Evolutionary conservation across 352 stramenopile species (phyloP).

Genomic region (Pythium pyrilobum): DNA sequence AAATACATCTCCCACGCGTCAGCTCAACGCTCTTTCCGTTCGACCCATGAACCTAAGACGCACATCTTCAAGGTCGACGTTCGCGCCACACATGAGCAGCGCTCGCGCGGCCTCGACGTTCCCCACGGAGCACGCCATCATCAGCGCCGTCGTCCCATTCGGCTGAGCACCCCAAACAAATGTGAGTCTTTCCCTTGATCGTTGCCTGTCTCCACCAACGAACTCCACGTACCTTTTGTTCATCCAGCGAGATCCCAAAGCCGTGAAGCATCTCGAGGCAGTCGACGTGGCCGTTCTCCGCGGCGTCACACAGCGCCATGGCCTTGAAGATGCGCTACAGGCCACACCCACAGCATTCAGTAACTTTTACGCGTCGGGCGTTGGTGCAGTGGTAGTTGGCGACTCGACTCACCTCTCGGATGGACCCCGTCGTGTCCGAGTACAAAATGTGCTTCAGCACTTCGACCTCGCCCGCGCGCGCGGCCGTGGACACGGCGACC

Average conservation of each 20-base stretch:
- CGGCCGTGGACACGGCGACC: conserved; percentile 64
- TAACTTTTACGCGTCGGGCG: too few species aligned
- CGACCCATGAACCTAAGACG: too few species aligned
- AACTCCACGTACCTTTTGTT: conserved; percentile 59
- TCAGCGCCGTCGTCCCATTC: conserved; percentile 71
- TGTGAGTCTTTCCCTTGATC: too few species aligned
- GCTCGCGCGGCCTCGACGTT: conserved; percentile 80
- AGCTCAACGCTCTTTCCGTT: too few species aligned
- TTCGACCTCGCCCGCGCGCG: conserved; percentile 65
- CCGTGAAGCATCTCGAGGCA: conserved; percentile 78
- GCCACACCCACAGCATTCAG: conserved; percentile 10
- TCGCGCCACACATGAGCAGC: conserved; percentile 81
- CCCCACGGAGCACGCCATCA: conserved; percentile 82
- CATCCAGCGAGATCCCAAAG: conserved; percentile 74
- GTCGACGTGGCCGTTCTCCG: conserved; percentile 77
- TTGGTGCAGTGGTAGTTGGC: too few species aligned
- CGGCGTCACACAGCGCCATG: conserved; percentile 73
- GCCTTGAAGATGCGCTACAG: conserved; percentile 66
- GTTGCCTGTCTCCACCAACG: background rate
- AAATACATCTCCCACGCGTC: too few species aligned
- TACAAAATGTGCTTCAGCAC: conserved; percentile 70
- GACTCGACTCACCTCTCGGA: conserved; percentile 41
- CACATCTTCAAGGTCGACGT: conserved; percentile 82
- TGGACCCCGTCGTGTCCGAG: conserved; percentile 50
- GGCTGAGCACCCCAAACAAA: conserved; percentile 32